Evolutionary conservation across 1,284 basidiomycete species (phyloP).

Genomic region (Pseudozyma tsukubaensis): DNA sequence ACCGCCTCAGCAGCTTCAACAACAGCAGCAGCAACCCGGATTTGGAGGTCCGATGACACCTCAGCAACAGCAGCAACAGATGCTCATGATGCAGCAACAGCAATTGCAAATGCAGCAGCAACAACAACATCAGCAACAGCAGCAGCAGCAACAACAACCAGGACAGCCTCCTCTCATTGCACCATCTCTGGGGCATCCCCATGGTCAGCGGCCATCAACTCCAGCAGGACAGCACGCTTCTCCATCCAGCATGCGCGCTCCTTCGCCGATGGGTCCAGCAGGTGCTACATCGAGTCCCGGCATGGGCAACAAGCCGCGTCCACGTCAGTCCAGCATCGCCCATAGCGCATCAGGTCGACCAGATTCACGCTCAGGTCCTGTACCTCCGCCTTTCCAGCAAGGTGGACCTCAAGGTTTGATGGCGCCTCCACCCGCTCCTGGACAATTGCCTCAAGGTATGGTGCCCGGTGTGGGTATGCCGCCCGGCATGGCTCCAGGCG

Average conservation of each 20-base stretch:
- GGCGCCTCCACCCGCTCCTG: slow-evolving; percentile 49
- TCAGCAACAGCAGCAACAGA: slow-evolving; percentile 41
- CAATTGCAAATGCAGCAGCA: slow-evolving; percentile 32
- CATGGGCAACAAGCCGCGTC: slow-evolving; percentile 33
- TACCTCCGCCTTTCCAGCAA: slow-evolving; percentile 28
- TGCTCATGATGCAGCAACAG: slow-evolving; percentile 29
- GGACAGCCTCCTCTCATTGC: slow-evolving; percentile 41
- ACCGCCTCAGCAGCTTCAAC: slow-evolving; percentile 22
- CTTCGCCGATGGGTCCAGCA: slow-evolving; percentile 39
- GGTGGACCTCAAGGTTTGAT: slow-evolving; percentile 39
- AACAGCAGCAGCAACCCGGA: slow-evolving; percentile 19
- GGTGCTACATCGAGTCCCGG: slow-evolving; percentile 41
- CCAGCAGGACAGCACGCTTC: slow-evolving; percentile 43
- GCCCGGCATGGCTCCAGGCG: slow-evolving; percentile 27
- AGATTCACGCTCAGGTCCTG: slow-evolving; percentile 42
- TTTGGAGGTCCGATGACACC: slow-evolving; percentile 28
- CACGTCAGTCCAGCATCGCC: slow-evolving; percentile 45
- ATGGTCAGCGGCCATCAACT: slow-evolving; percentile 42
- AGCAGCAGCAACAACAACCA: slow-evolving; percentile 48
- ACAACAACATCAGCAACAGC: slow-evolving; percentile 45
- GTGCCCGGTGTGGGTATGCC: slow-evolving; percentile 29
- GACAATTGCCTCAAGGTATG: slow-evolving; percentile 38
- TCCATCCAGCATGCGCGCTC: slow-evolving; percentile 47
- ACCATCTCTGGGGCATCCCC: slow-evolving; percentile 37
- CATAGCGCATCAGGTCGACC: slow-evolving; percentile 35